phyloP scores from a whole-genome alignment of 345 rosid genomes.

The Dipteronia dyeriana region DNA sequence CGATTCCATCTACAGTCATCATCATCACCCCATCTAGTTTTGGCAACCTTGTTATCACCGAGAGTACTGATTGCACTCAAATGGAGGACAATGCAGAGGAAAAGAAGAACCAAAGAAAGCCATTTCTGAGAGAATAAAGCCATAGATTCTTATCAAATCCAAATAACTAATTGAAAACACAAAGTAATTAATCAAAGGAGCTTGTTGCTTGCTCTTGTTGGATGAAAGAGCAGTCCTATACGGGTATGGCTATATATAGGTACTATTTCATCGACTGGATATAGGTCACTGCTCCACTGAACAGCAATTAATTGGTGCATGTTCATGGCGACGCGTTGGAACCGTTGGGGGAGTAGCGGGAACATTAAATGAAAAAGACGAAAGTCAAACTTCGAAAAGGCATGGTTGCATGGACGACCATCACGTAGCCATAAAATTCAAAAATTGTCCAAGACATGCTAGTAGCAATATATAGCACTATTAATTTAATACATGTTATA shows the following conservation, averaged over 20 bases:
- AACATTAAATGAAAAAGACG: conserved; percentile 26
- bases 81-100: conserved; percentile 23
- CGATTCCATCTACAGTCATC: conserved; percentile 43
- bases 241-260: no score
- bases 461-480: no score
- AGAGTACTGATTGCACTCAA: conserved; percentile 24
- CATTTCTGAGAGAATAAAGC: conserved; percentile 28
- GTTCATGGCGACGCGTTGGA: conserved; percentile 30
- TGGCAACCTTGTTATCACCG: conserved; percentile 35
- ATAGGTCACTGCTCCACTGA: not conserved
- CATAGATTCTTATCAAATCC: conserved; percentile 18
- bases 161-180: not conserved
- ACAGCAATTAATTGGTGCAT: conserved; percentile 25
- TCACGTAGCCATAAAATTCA: not conserved
- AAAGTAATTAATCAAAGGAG: not conserved
- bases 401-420: not conserved
- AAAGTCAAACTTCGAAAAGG: conserved; percentile 9
- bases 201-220: not conserved
- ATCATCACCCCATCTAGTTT: conserved; percentile 29
- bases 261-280: conserved; percentile 8
- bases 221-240: not conserved
- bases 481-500: no score
- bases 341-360: conserved; percentile 41
- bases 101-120: conserved; percentile 40
- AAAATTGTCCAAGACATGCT: not conserved